These are phyloP conservation scores for Botrytis fragariae DNA, from an alignment of 2,329 filamentous ascomycete species.

Conservation along the genomic window DNA sequence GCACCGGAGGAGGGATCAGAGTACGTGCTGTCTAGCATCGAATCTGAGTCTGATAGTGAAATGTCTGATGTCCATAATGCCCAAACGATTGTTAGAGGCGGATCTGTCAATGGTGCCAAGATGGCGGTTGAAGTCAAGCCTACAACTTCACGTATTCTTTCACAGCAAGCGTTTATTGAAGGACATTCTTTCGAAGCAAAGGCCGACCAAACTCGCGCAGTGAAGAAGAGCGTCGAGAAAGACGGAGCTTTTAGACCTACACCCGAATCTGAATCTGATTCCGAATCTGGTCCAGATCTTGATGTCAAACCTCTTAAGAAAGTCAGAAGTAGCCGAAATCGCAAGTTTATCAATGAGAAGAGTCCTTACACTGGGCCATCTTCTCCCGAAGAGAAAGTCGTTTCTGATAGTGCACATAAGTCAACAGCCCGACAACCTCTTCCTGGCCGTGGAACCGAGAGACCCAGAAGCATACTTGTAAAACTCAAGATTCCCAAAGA, in stretches of 20 bases:
- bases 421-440: slow-evolving; percentile 15
- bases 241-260: slow-evolving; percentile 27
- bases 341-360: slow-evolving; percentile 21
- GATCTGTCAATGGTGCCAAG: slow-evolving; percentile 3
- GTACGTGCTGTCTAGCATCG: slow-evolving; percentile 15
- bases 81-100: background rate
- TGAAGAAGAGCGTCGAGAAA: slow-evolving; percentile 29
- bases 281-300: slow-evolving; percentile 22
- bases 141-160: background rate
- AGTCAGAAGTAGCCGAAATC: slow-evolving; percentile 18
- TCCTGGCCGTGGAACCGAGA: slow-evolving; percentile 27
- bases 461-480: slow-evolving; percentile 19
- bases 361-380: slow-evolving; percentile 24
- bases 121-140: slow-evolving; percentile 11
- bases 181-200: background rate
- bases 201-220: background rate
- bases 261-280: slow-evolving; percentile 24
- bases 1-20: slow-evolving; percentile 9
- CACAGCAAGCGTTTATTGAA: slow-evolving; percentile 1
- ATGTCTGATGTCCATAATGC: slow-evolving; percentile 4
- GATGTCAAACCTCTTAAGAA: slow-evolving; percentile 1
- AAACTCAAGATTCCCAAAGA: slow-evolving; percentile 17
- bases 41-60: slow-evolving; percentile 13
- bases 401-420: slow-evolving; percentile 5
- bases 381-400: slow-evolving; percentile 5